These are phyloP conservation scores for Mucor mucedo DNA, from an alignment of 371 early-diverging fungal genomes.

Conservation along the genomic window DNA sequence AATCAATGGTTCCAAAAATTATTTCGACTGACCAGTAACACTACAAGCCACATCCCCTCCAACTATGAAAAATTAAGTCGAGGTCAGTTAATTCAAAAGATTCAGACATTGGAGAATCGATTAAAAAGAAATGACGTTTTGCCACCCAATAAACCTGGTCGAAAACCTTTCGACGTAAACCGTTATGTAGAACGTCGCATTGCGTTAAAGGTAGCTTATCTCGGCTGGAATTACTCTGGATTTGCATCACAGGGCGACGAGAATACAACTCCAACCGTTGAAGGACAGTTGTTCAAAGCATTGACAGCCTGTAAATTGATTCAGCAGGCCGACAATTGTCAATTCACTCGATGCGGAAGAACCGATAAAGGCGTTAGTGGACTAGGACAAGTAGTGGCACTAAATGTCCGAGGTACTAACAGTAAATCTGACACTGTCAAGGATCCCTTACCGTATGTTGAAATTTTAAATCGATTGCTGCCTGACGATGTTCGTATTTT, in stretches of 20 bases:
- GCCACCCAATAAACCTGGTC: neutral
- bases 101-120: slow-evolving; percentile 14
- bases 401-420: slow-evolving; percentile 72
- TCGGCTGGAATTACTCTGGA: slow-evolving; percentile 93
- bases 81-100: slow-evolving; percentile 16
- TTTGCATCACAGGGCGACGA: slow-evolving; percentile 74
- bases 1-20: neutral
- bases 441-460: slow-evolving; percentile 71
- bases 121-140: neutral
- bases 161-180: slow-evolving; percentile 75
- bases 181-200: slow-evolving; percentile 78
- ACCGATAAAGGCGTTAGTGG: slow-evolving; percentile 97
- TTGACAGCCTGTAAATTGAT: slow-evolving; percentile 77
- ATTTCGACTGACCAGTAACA: neutral
- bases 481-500: slow-evolving; percentile 91
- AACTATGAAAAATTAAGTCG: slow-evolving; percentile 13
- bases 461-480: slow-evolving; percentile 82
- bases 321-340: slow-evolving; percentile 53
- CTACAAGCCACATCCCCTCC: neutral
- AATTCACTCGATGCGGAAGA: slow-evolving; percentile 87
- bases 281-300: slow-evolving; percentile 83
- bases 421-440: slow-evolving; percentile 18
- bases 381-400: slow-evolving; percentile 87
- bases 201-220: slow-evolving; percentile 89
- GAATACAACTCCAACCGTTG: slow-evolving; percentile 72